A percentile compares a stretch with the other conserved stretches of the same genome.
These are phyloP conservation scores for Saturnispora sanitii DNA, from an alignment of 805 yeast species.

Conservation along the genomic window DNA sequence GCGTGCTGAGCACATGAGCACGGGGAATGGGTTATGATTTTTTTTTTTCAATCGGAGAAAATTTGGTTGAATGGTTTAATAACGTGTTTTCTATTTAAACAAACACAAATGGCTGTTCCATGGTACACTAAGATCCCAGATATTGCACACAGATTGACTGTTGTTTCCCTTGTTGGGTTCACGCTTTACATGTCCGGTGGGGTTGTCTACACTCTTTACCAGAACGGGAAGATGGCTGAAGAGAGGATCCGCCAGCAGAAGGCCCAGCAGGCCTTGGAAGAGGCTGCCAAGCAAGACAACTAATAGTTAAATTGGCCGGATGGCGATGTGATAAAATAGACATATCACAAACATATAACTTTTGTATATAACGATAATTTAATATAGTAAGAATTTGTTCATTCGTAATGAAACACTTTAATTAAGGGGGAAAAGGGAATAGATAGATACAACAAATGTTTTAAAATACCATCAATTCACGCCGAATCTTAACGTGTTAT, in stretches of 20 bases:
- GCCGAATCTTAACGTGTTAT: too few species aligned
- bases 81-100: neutral
- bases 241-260: constrained; percentile 29
- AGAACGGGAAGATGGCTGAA: constrained; percentile 43
- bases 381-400: too few species aligned
- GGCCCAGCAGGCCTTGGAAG: constrained; percentile 17
- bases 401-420: too few species aligned
- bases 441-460: too few species aligned
- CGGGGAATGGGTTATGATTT: neutral
- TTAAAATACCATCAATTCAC: too few species aligned
- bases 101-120: constrained; percentile 28
- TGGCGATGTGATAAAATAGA: too few species aligned
- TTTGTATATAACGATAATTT: too few species aligned
- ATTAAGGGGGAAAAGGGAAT: too few species aligned
- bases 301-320: neutral
- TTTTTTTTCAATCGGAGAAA: neutral
- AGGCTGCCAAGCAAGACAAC: constrained; percentile 18
- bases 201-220: constrained; percentile 41
- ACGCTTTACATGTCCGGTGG: constrained; percentile 41
- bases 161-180: constrained; percentile 51
- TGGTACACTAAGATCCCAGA: constrained; percentile 73
- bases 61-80: neutral
- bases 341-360: too few species aligned
- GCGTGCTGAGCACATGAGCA: constrained; percentile 3
- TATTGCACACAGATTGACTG: constrained; percentile 63